Evolutionary conservation across 805 yeast species (phyloP).

Genomic region (Starmerella powellii): DNA sequence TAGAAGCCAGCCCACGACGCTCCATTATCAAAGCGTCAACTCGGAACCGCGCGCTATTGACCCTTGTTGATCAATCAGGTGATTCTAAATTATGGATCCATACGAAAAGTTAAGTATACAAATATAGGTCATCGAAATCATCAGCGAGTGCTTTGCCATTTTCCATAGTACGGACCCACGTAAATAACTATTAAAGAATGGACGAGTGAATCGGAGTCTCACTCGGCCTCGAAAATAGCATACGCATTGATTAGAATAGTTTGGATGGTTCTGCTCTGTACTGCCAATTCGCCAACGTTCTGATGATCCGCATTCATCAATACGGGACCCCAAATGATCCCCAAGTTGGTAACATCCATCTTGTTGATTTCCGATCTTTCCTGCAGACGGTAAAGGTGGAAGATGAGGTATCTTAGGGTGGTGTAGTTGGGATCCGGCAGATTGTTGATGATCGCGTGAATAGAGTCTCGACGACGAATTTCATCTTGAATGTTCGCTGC

Average conservation of each 20-base stretch:
- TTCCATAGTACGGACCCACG: not conserved
- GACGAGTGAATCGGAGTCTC: slow-evolving; percentile 4
- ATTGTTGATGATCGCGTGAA: slow-evolving; percentile 79
- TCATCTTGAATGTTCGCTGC: slow-evolving; percentile 59
- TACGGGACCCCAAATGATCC: slow-evolving; percentile 93
- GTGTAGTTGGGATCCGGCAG: slow-evolving; percentile 92
- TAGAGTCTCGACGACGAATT: slow-evolving; percentile 50
- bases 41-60: too few relatives aligned
- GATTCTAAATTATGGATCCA: too few relatives aligned
- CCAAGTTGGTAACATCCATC: slow-evolving; percentile 71
- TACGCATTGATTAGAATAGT: slow-evolving; percentile 72
- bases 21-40: too few relatives aligned
- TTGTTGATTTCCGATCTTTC: slow-evolving; percentile 51
- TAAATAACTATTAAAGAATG: not conserved
- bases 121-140: not conserved
- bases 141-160: too few relatives aligned
- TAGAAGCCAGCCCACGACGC: too few relatives aligned
- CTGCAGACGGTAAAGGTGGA: slow-evolving; percentile 71
- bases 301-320: slow-evolving; percentile 56
- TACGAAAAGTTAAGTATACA: too few relatives aligned
- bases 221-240: slow-evolving; percentile 62
- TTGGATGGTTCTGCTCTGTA: slow-evolving; percentile 67
- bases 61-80: too few relatives aligned
- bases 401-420: slow-evolving; percentile 69
- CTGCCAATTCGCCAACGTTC: slow-evolving; percentile 59